These are phyloP conservation scores for Lentinula sp. DNA, from an alignment of 768 basidiomycete species.

Conservation along the genomic window DNA sequence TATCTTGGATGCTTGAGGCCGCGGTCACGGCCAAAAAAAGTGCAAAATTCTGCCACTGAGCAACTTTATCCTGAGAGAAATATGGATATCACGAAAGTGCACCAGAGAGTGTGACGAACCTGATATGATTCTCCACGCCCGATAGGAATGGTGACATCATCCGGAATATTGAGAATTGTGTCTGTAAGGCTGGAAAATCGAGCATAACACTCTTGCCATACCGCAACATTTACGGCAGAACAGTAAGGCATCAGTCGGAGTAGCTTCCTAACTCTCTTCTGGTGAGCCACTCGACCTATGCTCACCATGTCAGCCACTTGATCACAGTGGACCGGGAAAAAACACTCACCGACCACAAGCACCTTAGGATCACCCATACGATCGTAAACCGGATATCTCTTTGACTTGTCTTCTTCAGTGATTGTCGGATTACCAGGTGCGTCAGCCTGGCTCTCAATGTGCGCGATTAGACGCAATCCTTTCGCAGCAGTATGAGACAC, in stretches of 20 bases:
- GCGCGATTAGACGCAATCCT: conserved; percentile 61
- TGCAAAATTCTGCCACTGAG: conserved; percentile 83
- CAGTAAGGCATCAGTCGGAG: conserved; percentile 59
- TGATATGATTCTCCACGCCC: conserved; percentile 22
- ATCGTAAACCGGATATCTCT: conserved; percentile 70
- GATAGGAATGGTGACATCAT: conserved; percentile 25
- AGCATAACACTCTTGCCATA: conserved; percentile 81
- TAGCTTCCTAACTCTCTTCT: conserved; percentile 73
- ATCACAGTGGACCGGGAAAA: background rate
- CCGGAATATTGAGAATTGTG: conserved; percentile 36
- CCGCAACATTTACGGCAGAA: conserved; percentile 63
- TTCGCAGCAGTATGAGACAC: conserved; percentile 66
- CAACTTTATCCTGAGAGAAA: conserved; percentile 53
- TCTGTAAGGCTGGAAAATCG: conserved; percentile 67
- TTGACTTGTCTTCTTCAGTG: conserved; percentile 57
- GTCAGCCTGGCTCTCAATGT: conserved; percentile 57
- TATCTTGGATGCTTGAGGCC: conserved; percentile 54
- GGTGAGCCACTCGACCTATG: conserved; percentile 69
- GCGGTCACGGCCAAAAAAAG: conserved; percentile 73
- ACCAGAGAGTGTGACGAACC: conserved; percentile 10
- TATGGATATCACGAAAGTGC: background rate
- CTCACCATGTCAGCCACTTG: conserved; percentile 6
- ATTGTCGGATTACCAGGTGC: conserved; percentile 45
- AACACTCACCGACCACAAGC: conserved; percentile 55
- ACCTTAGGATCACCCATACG: conserved; percentile 74